Conservation (phyloP, 1,139 yeast genomes). For the Candida dubliniensis region DNA sequence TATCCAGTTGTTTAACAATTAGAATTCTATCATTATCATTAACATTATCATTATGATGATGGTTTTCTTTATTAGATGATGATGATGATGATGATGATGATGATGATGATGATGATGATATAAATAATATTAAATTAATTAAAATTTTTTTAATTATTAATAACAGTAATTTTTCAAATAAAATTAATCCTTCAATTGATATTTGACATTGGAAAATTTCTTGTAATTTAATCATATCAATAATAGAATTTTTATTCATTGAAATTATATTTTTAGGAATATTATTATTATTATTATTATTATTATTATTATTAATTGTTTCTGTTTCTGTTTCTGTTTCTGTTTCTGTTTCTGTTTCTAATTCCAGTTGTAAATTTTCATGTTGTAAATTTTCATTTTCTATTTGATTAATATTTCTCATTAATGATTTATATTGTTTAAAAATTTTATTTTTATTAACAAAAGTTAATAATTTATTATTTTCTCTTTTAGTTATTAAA, state of each 20-base stretch:
- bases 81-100: too few species aligned
- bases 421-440: neutral
- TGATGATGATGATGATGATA: too few species aligned
- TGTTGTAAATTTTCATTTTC: neutral
- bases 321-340: too few species aligned
- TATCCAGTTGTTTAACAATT: constrained; percentile 1
- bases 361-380: too few species aligned
- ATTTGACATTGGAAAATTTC: neutral
- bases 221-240: constrained; percentile 2
- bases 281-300: too few species aligned
- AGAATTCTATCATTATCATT: neutral
- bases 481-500: constrained; percentile 17
- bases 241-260: neutral
- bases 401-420: neutral
- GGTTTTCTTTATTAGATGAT: too few species aligned
- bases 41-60: too few species aligned
- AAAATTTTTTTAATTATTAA: constrained; percentile 7
- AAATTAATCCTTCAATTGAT: constrained; percentile 8
- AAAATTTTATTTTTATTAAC: neutral
- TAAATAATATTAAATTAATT: constrained; percentile 1
- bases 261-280: too few species aligned
- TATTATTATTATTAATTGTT: too few species aligned
- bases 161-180: constrained; percentile 9
- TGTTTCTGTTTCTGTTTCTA: too few species aligned
- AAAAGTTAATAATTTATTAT: neutral